A percentile compares a stretch with the other conserved stretches of the same genome.
Conservation (phyloP, 441 rosid genomes). For the Jatropha multifida region DNA sequence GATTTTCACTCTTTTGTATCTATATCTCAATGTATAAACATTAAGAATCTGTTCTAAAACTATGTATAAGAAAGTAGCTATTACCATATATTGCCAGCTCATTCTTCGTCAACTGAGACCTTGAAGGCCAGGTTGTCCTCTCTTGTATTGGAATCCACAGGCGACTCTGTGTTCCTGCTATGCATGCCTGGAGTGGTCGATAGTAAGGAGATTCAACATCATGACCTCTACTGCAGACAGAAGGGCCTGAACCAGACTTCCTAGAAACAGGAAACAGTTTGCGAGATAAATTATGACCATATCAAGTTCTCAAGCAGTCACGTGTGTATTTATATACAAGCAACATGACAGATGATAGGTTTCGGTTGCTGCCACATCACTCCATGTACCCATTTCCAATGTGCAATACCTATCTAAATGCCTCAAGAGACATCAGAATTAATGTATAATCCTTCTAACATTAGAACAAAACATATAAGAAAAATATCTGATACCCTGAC, state of each 20-base stretch:
- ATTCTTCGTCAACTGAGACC: conserved; percentile 72
- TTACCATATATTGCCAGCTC: conserved; percentile 85
- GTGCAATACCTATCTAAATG: not conserved
- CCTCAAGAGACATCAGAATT: not conserved
- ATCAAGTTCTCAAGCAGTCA: conserved; percentile 18
- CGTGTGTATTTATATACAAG: not conserved
- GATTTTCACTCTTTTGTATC: not conserved
- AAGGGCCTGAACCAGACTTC: conserved; percentile 75
- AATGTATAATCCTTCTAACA: not conserved
- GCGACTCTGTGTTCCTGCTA: conserved; percentile 77
- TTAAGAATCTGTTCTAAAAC: conserved; percentile 9
- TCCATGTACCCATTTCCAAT: not conserved
- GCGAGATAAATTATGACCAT: conserved; percentile 20
- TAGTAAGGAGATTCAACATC: conserved; percentile 93
- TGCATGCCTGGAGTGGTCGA: conserved; percentile 81
- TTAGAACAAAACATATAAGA: not conserved
- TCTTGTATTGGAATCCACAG: conserved; percentile 85
- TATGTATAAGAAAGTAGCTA: conserved; percentile 19
- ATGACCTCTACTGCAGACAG: conserved; percentile 71
- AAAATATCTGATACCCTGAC: not conserved
- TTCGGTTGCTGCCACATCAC: not conserved
- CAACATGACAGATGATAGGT: not conserved
- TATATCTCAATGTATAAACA: not conserved
- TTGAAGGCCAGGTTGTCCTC: conserved; percentile 78
- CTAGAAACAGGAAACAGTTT: conserved; percentile 42